A percentile compares a stretch with the other conserved stretches of the same genome.
These are phyloP conservation scores for Sugiyamaella boreocaroliniensis DNA, from an alignment of 805 yeast species.

Conservation along the genomic window DNA sequence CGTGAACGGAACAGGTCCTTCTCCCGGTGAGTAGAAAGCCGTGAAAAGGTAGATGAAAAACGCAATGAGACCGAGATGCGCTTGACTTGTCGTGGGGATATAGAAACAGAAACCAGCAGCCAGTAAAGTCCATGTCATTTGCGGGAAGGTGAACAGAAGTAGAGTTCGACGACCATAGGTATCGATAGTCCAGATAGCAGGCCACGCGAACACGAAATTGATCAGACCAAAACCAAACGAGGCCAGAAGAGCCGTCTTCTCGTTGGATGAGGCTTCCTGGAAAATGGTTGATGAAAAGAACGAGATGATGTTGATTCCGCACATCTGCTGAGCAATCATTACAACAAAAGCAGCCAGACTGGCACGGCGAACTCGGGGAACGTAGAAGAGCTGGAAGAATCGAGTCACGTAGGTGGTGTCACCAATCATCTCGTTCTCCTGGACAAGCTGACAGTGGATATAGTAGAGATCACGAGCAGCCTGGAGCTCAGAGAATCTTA, in stretches of 20 bases:
- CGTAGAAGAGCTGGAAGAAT: constrained; percentile 42
- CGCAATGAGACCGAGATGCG: constrained; percentile 58
- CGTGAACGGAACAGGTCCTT: constrained; percentile 85
- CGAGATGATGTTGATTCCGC: constrained; percentile 83
- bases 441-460: constrained; percentile 43
- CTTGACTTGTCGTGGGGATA: constrained; percentile 41
- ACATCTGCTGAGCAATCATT: constrained; percentile 85
- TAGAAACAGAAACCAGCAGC: constrained; percentile 54
- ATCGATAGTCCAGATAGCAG: constrained; percentile 74
- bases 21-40: constrained; percentile 70
- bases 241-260: constrained; percentile 48
- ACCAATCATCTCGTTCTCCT: constrained; percentile 31
- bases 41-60: constrained; percentile 69
- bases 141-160: constrained; percentile 50
- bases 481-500: constrained; percentile 42
- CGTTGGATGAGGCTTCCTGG: constrained; percentile 51
- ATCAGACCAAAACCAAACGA: constrained; percentile 81
- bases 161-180: constrained; percentile 61
- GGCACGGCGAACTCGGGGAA: constrained; percentile 77
- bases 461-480: constrained; percentile 62
- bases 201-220: constrained; percentile 71
- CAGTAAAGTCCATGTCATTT: constrained; percentile 48
- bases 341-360: constrained; percentile 71
- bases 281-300: constrained; percentile 77
- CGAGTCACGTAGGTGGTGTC: constrained; percentile 21